Evolutionary conservation across 1,284 basidiomycete species (phyloP).

Genomic region (Ustilago curta): DNA sequence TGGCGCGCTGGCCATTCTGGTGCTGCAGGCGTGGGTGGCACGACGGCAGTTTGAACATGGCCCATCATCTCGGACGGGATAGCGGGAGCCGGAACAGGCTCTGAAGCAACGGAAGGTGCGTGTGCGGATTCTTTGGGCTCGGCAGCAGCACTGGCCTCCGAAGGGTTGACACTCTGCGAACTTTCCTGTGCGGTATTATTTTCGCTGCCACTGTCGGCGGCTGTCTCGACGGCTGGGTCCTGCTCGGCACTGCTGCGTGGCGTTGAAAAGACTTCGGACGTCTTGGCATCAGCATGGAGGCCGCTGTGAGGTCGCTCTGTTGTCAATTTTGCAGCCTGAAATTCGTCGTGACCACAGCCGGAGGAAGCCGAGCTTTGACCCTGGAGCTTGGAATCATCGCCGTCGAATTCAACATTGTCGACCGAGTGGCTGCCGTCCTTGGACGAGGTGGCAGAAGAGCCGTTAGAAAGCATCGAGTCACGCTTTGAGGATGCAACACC

Average conservation of each 20-base stretch:
- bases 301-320: neutral
- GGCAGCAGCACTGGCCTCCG: neutral
- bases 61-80: constrained; percentile 9
- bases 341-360: constrained; percentile 27
- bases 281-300: neutral
- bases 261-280: constrained; percentile 25
- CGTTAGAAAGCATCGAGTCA: constrained; percentile 41
- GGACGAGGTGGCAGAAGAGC: constrained; percentile 42
- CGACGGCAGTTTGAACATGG: constrained; percentile 14
- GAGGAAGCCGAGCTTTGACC: constrained; percentile 43
- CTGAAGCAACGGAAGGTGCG: constrained; percentile 2
- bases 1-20: constrained; percentile 8
- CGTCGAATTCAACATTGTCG: constrained; percentile 43
- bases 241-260: constrained; percentile 34
- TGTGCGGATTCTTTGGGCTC: neutral
- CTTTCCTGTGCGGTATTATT: neutral
- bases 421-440: constrained; percentile 25
- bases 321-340: neutral
- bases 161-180: neutral
- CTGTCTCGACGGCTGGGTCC: constrained; percentile 1
- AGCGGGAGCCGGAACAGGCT: constrained; percentile 21
- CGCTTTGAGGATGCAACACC: constrained; percentile 16
- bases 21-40: constrained; percentile 25
- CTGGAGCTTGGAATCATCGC: constrained; percentile 24
- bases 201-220: neutral